Base-by-base conservation (phyloP, 2,329 filamentous ascomycete genomes). In the Fusarium brachygibbosum region DNA sequence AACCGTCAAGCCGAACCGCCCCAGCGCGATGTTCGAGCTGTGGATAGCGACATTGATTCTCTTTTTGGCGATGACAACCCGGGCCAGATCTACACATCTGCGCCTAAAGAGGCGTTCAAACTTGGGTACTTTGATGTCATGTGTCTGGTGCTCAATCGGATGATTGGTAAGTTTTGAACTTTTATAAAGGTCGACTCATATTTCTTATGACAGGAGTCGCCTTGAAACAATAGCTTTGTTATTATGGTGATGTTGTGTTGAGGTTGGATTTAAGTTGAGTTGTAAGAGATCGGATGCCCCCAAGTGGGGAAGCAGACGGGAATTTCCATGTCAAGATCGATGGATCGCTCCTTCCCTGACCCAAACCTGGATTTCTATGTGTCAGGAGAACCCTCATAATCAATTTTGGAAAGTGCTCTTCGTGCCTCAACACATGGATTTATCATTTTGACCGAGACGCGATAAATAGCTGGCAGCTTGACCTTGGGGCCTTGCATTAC, bases 111-210 rank as follows among this genome's bases (percentile, higher is more conserved):
- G 53, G 69, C 73, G 19, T 80, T 80, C 65, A 75, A 76, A 19
- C 66, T 80, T 19, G 77, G 77, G 6, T 79, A 78, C 48, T 75
- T 80, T 23, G 79, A 80, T 50, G 76, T 80, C 6, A 75, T 71
- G 54, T 80, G 79, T 38, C 66, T 80, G 29, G 73, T 80, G 12
- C 62, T 80, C 28, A 80, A 80, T 58, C 76, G 78, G 12, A 79
- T 79, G 73, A 80, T 80, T 59, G 78, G 78, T 80, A 54, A 68
- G 77, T 75, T 14, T n/a, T 28, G 5, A 9, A 5, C 2, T 16
- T 50, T 35, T 49, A 7, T 16, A 19, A 25, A 14, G 14, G 32
- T 25, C 9, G 6, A 23, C 34, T 25, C 2, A 34, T 34, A 17
- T 25, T 13, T 21, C 35, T 1, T 34, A n/a, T 19, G 21, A 16